Evolutionary conservation across 2,329 filamentous ascomycete species (phyloP), one percentile per base, ranked within the genome.

Genomic region (Ambrosiella cleistominuta): DNA sequence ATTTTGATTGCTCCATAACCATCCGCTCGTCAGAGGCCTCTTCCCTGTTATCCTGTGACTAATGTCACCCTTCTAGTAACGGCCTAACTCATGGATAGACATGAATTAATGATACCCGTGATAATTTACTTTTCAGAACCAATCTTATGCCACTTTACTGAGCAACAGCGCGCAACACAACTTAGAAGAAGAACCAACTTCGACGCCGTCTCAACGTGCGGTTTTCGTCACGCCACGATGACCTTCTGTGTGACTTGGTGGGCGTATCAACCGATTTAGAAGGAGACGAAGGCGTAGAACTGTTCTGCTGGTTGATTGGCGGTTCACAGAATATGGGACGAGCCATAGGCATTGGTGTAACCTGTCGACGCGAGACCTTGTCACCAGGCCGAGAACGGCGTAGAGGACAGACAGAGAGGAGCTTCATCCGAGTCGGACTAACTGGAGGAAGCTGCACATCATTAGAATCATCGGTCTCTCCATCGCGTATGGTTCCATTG

Each of bases 341-440:
- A 27, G 52, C 12, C n/a, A 54, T 54, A 19, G 37, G 52, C 17
- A 42, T 54, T 9, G 37, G 37, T 12, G 52, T n/a, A 54, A 13
- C 17, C 37, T 35, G 15, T 42, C 17, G 17, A 27, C n/a, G 11
- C 36, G 35, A 27, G n/a, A 27, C 39, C n/a, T 42, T 35, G 15
- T 45, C 54, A 37, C 7, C n/a, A 40, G 45, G 27, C 35, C 56
- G 47, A 40, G 44, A 45, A 53, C 57, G 39, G 7, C 59, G 52
- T 13, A 61, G 27, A 9, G 59, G 59, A 50, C 59, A 61, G 2
- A 61, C 54, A 4, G 59, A 61, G 15, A 57, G 56, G 37, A 61
- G 45, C 49, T 58, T 61, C 52, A 61, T 17, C 15, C 40, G 56
- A 5, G 27, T 52, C 15, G 53, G 59, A 15, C 59, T 61, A 44